Evolutionary conservation across 495 filamentous ascomycete species (phyloP), one percentile per base, ranked within the genome.

Genomic region (Podospora comata): DNA sequence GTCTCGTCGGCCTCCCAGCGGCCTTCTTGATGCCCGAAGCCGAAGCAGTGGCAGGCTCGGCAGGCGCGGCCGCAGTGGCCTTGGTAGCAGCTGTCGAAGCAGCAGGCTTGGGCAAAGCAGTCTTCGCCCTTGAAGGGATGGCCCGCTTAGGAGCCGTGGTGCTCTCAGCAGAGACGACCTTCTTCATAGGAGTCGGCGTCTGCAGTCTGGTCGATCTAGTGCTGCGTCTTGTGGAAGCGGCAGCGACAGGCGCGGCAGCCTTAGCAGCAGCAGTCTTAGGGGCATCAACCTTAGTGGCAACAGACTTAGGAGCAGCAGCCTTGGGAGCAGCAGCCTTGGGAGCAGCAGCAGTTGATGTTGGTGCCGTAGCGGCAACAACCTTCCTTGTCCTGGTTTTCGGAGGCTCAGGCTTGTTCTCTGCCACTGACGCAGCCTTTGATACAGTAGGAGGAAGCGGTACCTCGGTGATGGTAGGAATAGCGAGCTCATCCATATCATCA

Each of bases 401-500:
- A 4, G 23, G 23, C 55, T 26, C n/a, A 19, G n/a, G 23, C 19
- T 58, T 58, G n/a, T 4, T 11, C 9, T 48, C 39, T 16, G 39
- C 39, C 7, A 11, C 13, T 6, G 39, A 48, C 7, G 39, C 39
- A 48, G 59, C 4, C 59, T 61, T 61, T 3, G 26, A 11, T 20
- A 28, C 23, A 32, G 26, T 18, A 18, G 61, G 11, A 27, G 60
- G 60, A 27, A 62, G 23, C n/a, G 61, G 30, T 0, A 63, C 61
- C 30, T 63, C 61, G 0, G 61, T 63, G 32, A 63, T 63, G 30
- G 30, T 63, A 4, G 61, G 61, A 48, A 63, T 63, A 4, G 61
- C 61, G 30, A 63, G 61, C 18, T 63, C 61, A 20, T 63, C 61
- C 30, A 39, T 65, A 23, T 67, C 53, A 61, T 68, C 53, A 44